These are phyloP conservation scores for Ballota nigra DNA, from an alignment of 257 asterid species.

Conservation along the genomic window DNA sequence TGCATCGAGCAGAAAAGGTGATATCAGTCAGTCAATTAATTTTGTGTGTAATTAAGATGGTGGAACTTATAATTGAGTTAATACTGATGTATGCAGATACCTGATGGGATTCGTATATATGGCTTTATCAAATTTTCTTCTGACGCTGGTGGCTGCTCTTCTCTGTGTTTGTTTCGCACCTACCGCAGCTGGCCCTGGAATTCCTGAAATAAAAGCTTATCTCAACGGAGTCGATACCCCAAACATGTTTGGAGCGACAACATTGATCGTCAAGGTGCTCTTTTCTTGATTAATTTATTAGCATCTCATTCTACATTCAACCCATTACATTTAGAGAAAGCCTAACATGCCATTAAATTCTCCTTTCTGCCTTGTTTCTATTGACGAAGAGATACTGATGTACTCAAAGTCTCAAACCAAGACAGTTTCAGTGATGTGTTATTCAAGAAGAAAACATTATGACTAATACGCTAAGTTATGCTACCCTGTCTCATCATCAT, in stretches of 20 bases:
- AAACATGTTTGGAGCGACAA: slow-evolving; percentile 80
- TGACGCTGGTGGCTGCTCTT: slow-evolving; percentile 62
- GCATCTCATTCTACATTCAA: slow-evolving; percentile 7
- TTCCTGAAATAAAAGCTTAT: slow-evolving; percentile 91
- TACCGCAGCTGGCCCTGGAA: slow-evolving; percentile 95
- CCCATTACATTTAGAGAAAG: too few relatives aligned
- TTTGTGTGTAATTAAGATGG: neutral
- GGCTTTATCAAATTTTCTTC: slow-evolving; percentile 52
- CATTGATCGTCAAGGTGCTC: slow-evolving; percentile 73
- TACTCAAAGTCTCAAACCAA: neutral
- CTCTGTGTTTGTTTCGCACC: slow-evolving; percentile 85
- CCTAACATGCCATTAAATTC: neutral
- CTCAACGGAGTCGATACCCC: slow-evolving; percentile 94
- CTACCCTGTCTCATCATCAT: slow-evolving; percentile 14
- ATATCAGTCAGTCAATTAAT: neutral
- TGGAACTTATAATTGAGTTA: slow-evolving; percentile 16
- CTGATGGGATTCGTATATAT: slow-evolving; percentile 56
- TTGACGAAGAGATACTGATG: neutral
- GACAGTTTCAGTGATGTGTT: neutral
- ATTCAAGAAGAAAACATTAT: neutral
- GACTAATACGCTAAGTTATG: slow-evolving; percentile 16
- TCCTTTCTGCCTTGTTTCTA: neutral
- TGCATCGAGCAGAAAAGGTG: slow-evolving; percentile 71
- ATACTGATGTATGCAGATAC: slow-evolving; percentile 57
- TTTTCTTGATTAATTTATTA: slow-evolving; percentile 6